Percentiles rank a stretch among this genome's conserved stretches.
phyloP scores from a whole-genome alignment of 2,329 filamentous ascomycete species.

The Fonsecaea erecta region DNA sequence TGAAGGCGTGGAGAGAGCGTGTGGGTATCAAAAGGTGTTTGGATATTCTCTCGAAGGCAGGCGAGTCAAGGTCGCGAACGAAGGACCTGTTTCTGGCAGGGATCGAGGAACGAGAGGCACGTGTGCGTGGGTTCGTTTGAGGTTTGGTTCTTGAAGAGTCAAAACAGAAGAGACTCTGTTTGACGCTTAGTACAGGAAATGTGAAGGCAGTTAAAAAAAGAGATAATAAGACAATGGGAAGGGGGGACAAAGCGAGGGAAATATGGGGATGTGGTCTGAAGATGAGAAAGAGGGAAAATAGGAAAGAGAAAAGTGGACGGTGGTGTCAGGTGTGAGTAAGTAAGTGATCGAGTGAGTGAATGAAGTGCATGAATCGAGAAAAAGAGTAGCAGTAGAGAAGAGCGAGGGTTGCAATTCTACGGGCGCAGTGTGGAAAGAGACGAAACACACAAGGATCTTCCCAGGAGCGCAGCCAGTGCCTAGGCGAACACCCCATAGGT shows the following conservation, averaged over 20 bases:
- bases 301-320: conserved; percentile 4
- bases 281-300: conserved; percentile 15
- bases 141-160: neutral
- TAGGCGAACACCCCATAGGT: neutral
- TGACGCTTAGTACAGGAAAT: conserved; percentile 1
- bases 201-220: conserved; percentile 1
- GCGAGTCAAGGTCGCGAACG: conserved; percentile 1
- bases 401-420: neutral
- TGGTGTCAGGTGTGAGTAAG: conserved; percentile 15
- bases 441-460: neutral
- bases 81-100: conserved; percentile 10
- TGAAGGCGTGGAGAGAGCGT: conserved; percentile 6
- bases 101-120: conserved; percentile 12
- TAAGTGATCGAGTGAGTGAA: conserved; percentile 14
- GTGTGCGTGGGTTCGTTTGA: conserved; percentile 3
- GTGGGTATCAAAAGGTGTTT: neutral
- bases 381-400: neutral
- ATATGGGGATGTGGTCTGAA: conserved; percentile 9
- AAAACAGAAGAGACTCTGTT: neutral
- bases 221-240: conserved; percentile 16
- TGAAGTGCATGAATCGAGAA: conserved; percentile 10
- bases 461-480: neutral
- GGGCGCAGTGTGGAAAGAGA: neutral
- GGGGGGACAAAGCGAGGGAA: conserved; percentile 23
- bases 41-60: neutral